Conservation (phyloP, 2,329 filamentous ascomycete species). For the Neonectria faginata region DNA sequence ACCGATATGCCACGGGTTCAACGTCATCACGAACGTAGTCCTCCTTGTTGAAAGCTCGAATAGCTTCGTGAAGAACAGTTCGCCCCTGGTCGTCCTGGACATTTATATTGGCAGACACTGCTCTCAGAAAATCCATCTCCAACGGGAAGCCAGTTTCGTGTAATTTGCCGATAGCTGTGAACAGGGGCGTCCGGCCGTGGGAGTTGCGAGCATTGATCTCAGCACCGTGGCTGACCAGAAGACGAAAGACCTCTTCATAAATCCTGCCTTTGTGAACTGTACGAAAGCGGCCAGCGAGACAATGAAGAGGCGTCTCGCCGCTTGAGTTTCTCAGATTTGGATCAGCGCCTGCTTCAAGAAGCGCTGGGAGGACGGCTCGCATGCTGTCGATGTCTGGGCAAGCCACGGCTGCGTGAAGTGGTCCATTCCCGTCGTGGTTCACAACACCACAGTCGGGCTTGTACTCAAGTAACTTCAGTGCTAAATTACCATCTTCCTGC, state of each 20-base stretch:
- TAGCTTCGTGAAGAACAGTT: slow-evolving; percentile 28
- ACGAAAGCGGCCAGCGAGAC: not conserved
- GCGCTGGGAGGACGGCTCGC: not conserved
- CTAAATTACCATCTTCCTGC: not conserved
- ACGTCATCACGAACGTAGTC: not conserved
- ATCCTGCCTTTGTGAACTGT: not conserved
- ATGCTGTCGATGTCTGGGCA: not conserved
- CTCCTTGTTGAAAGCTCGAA: not conserved
- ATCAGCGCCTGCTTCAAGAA: slow-evolving; percentile 8
- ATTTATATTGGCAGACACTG: slow-evolving; percentile 16
- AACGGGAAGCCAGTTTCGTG: not conserved
- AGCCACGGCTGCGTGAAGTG: slow-evolving; percentile 1
- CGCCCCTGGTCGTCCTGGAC: slow-evolving; percentile 22
- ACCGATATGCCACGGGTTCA: slow-evolving; percentile 6
- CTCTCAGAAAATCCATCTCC: slow-evolving; percentile 8
- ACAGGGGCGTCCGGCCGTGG: slow-evolving; percentile 28
- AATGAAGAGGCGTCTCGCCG: slow-evolving; percentile 33
- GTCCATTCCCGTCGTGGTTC: slow-evolving; percentile 7
- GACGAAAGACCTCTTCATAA: not conserved
- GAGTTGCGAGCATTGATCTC: slow-evolving; percentile 22
- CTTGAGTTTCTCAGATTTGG: slow-evolving; percentile 11
- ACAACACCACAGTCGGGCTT: not conserved
- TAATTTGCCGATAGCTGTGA: slow-evolving; percentile 1
- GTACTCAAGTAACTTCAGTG: slow-evolving; percentile 5
- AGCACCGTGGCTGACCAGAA: slow-evolving; percentile 14